Evolutionary conservation across 345 rosid genomes (phyloP), one percentile per base, ranked within the genome.

Genomic region (Aurinia saxatilis): DNA sequence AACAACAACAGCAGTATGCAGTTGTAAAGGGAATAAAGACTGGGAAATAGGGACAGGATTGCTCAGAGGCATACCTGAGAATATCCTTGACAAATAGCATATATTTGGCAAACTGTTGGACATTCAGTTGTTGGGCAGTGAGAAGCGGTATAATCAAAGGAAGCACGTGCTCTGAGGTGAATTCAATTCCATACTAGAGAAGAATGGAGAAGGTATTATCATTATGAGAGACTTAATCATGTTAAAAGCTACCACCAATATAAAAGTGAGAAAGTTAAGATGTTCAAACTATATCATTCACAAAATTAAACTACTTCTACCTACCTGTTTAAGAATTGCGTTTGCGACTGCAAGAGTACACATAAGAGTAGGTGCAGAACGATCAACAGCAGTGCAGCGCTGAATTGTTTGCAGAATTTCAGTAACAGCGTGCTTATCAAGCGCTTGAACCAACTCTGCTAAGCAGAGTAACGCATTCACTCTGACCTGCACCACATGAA

Each of bases 311-410:
- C 53, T 48, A 11, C 23, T 30, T 54, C 23, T 17, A 36, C 36
- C 17, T 5, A 89, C 98, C 91, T 85, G 87, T 73, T 87, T 92
- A 65, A 89, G 79, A 78, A 92, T 84, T 41, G 97, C 82, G 75
- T 80, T 89, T 65, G 97, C 88, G 47, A 92, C 72, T 36, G 91
- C 97, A 45, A 92, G 97, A 47, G 98, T 81, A 62, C 97, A 92
- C 95, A 92, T 89, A 25, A 92, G 97, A 25, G 98, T 92, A 51
- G 98, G 98, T 39, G 95, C 83, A 58, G 97, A 89, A 35, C 63
- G 95, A 68, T 92, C 98, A 65, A 92, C 98, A 9, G 97, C 89
- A 23, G 95, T 92, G 60, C 98, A 92, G 10, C 96, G 82, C 65
- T 85, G 97, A 72, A 92, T 74, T 57, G 97, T 92, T 75, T 90